Percentiles rank a stretch among this genome's conserved stretches.
Evolutionary conservation across 331 rosid genomes (phyloP).

Genomic region (Rhamnella rubrinervis): DNA sequence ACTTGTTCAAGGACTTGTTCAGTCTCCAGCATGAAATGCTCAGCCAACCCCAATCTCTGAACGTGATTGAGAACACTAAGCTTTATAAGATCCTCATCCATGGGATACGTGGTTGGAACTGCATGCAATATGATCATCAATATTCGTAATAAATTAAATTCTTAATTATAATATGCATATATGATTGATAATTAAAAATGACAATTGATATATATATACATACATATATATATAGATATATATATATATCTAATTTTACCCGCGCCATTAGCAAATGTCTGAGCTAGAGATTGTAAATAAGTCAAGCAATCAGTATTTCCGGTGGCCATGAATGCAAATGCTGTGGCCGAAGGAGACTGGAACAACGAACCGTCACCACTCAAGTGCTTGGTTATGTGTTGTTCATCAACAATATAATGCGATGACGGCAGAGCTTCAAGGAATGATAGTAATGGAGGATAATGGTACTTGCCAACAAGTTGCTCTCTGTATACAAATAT

Average conservation of each 20-base stretch:
- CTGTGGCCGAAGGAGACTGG: constrained; percentile 21
- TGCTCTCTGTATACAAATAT: not conserved
- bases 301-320: constrained; percentile 1
- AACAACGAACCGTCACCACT: constrained; percentile 8
- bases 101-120: constrained; percentile 14
- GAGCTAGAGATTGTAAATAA: constrained; percentile 7
- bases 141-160: not conserved
- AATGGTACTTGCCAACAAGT: not conserved
- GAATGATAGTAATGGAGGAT: constrained; percentile 6
- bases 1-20: constrained; percentile 2
- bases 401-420: not conserved
- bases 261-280: not conserved
- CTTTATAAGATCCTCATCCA: constrained; percentile 13
- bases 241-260: not conserved
- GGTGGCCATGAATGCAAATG: constrained; percentile 9
- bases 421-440: constrained; percentile 10
- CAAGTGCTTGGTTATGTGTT: not conserved
- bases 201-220: not conserved
- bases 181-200: too few species aligned
- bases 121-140: not conserved
- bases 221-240: too few species aligned
- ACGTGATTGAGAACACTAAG: constrained; percentile 11
- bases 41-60: constrained; percentile 17
- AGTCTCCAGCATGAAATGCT: constrained; percentile 4
- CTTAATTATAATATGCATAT: not conserved